Evolutionary conservation across 345 rosid genomes (phyloP), one percentile per base, ranked within the genome.

Genomic region (Gossypium stocksii): DNA sequence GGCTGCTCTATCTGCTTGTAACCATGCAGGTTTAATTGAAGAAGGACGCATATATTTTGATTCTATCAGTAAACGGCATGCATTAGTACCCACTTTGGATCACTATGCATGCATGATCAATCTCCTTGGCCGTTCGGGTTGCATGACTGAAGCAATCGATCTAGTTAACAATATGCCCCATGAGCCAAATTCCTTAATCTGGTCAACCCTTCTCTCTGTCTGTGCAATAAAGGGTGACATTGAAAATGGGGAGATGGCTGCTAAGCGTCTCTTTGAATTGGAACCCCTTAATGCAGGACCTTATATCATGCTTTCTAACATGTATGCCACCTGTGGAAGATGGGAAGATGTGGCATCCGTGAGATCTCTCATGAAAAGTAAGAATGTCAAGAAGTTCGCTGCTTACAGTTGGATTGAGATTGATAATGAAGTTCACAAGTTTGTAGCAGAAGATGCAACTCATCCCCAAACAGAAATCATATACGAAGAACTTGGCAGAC

Each of bases 391-490:
- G 63, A 89, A 87, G 59, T 82, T 81, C 45, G 87, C 89, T 29
- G 90, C 93, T 48, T 89, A 80, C 78, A 87, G 93, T 81, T 87
- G 88, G 90, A 77, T 87, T 20, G 86, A 89, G 70, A 73, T 87
- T 1, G 84, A 87, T 49, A 79, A 75, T 66, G 76, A 85, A 78
- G 80, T 87, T 66, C 90, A 87, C 78, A 85, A 81, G 73, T 87
- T 89, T 72, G 86, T 85, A 43, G 84, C 93, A 44, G 86, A 82
- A 58, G 93, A 89, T 83, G 78, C 79, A 71, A 78, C 75, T 66
- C 93, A 87, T 84, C 88, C 86, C 1, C 85, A 83, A 75, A 82
- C 83, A 4, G 75, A 79, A 74, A 13, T 68, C 52, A 84, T 89
- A 41, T 87, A 89, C 38, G 74, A 64, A 60, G 82, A 84, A 77